Evolutionary conservation across 768 basidiomycete genomes (phyloP).

Genomic region (Kondoa subrosea): DNA sequence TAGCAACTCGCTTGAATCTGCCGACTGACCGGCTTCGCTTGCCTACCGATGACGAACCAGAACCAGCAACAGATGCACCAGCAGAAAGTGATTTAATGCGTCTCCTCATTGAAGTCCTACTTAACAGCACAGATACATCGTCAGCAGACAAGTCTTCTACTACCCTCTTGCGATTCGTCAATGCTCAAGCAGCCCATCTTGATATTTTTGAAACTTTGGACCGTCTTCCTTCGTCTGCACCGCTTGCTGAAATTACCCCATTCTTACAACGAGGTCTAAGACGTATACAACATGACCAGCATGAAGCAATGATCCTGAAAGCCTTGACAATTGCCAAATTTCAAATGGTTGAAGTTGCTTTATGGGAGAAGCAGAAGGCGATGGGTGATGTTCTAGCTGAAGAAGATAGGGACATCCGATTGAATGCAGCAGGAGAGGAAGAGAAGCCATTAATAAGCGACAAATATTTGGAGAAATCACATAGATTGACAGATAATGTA

Average conservation of each 20-base stretch:
- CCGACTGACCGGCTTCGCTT: not conserved
- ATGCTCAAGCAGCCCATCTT: not conserved
- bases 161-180: constrained; percentile 7
- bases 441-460: not conserved
- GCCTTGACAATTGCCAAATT: not conserved
- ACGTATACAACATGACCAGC: not conserved
- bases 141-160: not conserved
- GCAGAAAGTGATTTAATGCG: not conserved
- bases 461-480: not conserved
- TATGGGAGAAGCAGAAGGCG: not conserved
- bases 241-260: not conserved
- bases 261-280: constrained; percentile 3
- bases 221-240: not conserved
- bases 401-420: not conserved
- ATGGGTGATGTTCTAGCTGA: not conserved
- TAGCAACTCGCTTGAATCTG: not conserved
- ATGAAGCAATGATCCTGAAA: not conserved
- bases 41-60: not conserved
- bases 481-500: not conserved
- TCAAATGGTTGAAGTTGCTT: not conserved
- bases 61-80: not conserved
- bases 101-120: constrained; percentile 1
- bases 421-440: not conserved
- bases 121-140: not conserved
- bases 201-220: not conserved